phyloP scores from a whole-genome alignment of 2,329 filamentous ascomycete species.

The Alternaria consortialis region DNA sequence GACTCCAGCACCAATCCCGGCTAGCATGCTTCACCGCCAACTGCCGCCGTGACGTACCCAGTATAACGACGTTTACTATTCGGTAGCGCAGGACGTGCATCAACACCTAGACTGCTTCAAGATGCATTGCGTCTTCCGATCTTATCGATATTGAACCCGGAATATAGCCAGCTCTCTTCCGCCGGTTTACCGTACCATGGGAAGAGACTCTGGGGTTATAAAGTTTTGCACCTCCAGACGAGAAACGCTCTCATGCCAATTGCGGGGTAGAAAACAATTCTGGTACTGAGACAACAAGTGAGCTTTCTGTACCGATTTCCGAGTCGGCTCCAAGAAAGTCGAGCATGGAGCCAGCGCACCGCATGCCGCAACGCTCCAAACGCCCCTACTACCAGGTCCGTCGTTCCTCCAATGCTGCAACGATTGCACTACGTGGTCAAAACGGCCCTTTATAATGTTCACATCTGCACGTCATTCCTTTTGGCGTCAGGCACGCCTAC shows the following conservation, averaged over 20 bases:
- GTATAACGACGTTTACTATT: constrained; percentile 2
- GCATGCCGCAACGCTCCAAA: not conserved
- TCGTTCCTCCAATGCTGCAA: not conserved
- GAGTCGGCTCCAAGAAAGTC: not conserved
- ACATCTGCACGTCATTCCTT: constrained; percentile 5
- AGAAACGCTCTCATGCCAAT: not conserved
- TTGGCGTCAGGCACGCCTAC: constrained; percentile 8
- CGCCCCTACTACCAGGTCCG: not conserved
- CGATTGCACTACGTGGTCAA: constrained; percentile 1
- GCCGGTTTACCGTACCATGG: constrained; percentile 9
- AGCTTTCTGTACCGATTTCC: not conserved
- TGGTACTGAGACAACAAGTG: not conserved
- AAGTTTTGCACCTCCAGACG: not conserved
- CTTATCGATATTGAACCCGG: not conserved
- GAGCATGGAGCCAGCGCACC: not conserved
- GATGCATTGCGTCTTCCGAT: not conserved
- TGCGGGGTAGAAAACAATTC: constrained; percentile 4
- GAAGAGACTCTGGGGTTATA: not conserved
- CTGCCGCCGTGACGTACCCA: constrained; percentile 7
- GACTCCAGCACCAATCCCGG: constrained; percentile 24
- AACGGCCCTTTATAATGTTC: constrained; percentile 2
- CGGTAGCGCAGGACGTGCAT: constrained; percentile 1
- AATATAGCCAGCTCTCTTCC: not conserved
- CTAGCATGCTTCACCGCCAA: constrained; percentile 21
- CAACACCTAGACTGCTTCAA: not conserved